Evolutionary conservation across 1,139 yeast species (phyloP), one percentile per base, ranked within the genome.

Genomic region (Arxiozyma telluris): DNA sequence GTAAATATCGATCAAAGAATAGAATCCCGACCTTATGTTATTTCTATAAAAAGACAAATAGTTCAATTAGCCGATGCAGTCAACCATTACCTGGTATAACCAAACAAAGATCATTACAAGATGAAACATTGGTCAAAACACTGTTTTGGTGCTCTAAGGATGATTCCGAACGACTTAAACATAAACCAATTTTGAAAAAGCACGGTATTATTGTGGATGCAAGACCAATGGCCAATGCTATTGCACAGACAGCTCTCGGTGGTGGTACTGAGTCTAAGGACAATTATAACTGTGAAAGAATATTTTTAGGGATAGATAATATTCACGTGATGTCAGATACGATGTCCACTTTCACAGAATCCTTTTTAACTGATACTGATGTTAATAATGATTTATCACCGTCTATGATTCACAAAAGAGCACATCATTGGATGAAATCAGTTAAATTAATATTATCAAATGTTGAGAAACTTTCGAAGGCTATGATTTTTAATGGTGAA

Each of bases 251-350:
- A 55, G 98, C 98, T 0, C 72, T 93, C 30, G 98, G 98, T 7
- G 98, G 98, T 6, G 98, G 98, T 0, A 86, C 97, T 0, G 98
- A 93, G 65, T 85, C 81, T 61, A 87, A 90, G 77, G 98, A 91
- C 57, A 82, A 88, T 64, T 91, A 93, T 71, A 77, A 67, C 7
- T 81, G 83, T 43, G 76, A 80, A 54, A 86, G 90, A 66, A 78
- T 88, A 25, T 93, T 88, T 64, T 76, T 95, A 56, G 96, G 96
- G 49, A 89, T 93, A 52, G 98, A 93, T 66, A 93, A 94, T 67
- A 89, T 93, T 59, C 98, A 93, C 70, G 96, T 88, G 3, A 88
- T 94, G 88, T 76, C 97, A 57, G 97, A 91, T 58, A 84, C 96
- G 4, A 71, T 90, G 54, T 77, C 75, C 58, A 81, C 81, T 58